Base-by-base conservation (phyloP, 2,329 filamentous ascomycete species). In the Aspergillus sp. region DNA sequence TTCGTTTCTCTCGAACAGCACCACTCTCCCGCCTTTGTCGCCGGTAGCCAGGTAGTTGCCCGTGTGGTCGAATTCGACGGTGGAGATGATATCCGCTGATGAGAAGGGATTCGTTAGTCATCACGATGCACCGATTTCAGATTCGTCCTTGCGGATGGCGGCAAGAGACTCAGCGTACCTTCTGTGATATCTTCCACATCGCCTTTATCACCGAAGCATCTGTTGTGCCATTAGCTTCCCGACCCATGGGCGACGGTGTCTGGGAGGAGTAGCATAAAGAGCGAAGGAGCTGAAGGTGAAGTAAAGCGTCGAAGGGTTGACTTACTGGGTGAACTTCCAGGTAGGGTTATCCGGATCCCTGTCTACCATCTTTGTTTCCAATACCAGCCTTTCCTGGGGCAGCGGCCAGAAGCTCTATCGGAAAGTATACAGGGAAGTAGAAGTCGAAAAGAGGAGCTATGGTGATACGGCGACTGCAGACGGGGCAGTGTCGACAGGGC, bases 321-420 rank as follows among this genome's bases (percentile, higher is more conserved):
- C 86, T 66, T 83, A 93, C 88, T 96, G 89, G 66, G 89, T 96
- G 71, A 96, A 96, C 75, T 96, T 96, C 89, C 89, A 96, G 68
- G 88, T 96, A 61, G 88, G 88, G 69, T 85, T 81, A 74, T 78
- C 86, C 68, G 82, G 75, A 71, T 93, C 86, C 71, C 81, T 82
- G 77, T 95, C 88, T 72, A 91, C 88, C 88, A 96, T 95, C 71
- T 81, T 57, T 52, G 48, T 48, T 89, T 63, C 56, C 57, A 55
- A 45, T 47, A 51, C 54, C 48, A 52, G 51, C 52, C 51, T 55
- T 46, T 42, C 36, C 44, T 43, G 42, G 45, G 43, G 41, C 43
- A 43, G 39, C 36, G 38, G 37, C 26, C 32, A 38, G 35, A 38
- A 34, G 34, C 30, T 41, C 39, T 42, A 47, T 34, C 34, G 35